A percentile compares a stretch with the other conserved stretches of the same genome.
These are phyloP conservation scores for Fusarium staphyleae DNA, from an alignment of 2,329 filamentous ascomycete genomes.

Conservation along the genomic window DNA sequence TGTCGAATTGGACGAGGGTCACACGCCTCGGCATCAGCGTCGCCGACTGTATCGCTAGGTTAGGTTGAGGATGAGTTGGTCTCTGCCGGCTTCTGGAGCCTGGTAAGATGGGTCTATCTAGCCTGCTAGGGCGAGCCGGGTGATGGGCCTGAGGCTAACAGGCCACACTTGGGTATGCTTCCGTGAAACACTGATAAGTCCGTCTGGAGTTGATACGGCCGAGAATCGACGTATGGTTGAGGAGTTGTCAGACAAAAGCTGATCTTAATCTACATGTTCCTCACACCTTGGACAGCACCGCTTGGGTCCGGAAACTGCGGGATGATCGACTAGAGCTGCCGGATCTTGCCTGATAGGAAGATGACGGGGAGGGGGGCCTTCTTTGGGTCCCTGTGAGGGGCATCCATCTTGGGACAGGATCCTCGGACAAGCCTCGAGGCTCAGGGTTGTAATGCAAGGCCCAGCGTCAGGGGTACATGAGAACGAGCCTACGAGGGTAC, in stretches of 20 bases:
- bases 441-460: slow-evolving; percentile 13
- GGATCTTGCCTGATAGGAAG: slow-evolving; percentile 19
- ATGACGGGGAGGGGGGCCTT: slow-evolving; percentile 18
- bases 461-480: slow-evolving; percentile 12
- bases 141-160: slow-evolving; percentile 32
- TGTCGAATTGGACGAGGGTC: slow-evolving; percentile 14
- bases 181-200: slow-evolving; percentile 1
- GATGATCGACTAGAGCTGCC: slow-evolving; percentile 34
- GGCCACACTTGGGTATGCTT: slow-evolving; percentile 21
- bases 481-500: too few relatives aligned
- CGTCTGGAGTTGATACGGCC: not conserved
- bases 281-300: not conserved
- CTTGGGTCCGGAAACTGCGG: slow-evolving; percentile 25
- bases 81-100: slow-evolving; percentile 24
- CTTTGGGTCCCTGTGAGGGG: slow-evolving; percentile 6
- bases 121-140: slow-evolving; percentile 31
- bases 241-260: not conserved
- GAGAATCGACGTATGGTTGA: not conserved
- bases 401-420: slow-evolving; percentile 9
- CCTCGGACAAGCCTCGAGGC: slow-evolving; percentile 19
- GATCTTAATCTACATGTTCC: not conserved
- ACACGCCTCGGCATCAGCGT: slow-evolving; percentile 19
- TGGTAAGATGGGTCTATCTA: slow-evolving; percentile 31
- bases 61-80: slow-evolving; percentile 21
- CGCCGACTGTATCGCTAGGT: slow-evolving; percentile 10